These are phyloP conservation scores for Trichoderma erinaceum DNA, from an alignment of 495 filamentous ascomycete species.

Conservation along the genomic window DNA sequence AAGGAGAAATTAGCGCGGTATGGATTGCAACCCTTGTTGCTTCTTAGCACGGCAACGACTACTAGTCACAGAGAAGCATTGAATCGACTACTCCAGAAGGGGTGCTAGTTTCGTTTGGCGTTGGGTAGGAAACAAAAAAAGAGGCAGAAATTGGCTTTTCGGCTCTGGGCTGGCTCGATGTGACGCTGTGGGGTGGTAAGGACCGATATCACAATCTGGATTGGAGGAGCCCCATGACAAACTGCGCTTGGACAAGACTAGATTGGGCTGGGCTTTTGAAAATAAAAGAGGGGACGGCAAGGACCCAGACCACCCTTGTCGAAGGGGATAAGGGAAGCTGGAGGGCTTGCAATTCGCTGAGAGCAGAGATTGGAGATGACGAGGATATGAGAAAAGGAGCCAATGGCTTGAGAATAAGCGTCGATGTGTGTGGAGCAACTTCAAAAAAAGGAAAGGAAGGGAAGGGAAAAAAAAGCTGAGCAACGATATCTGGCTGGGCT, in stretches of 20 bases:
- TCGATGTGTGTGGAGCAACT: not conserved
- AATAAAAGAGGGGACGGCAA: not conserved
- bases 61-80: too few species aligned
- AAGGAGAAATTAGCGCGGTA: not conserved
- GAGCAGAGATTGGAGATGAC: not conserved
- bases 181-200: conserved; percentile 1
- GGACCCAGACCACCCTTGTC: not conserved
- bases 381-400: conserved; percentile 2
- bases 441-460: too few species aligned
- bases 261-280: not conserved
- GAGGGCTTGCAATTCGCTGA: not conserved
- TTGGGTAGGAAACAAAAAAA: not conserved
- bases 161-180: not conserved
- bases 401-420: not conserved
- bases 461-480: not conserved
- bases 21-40: too few species aligned
- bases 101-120: not conserved
- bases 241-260: not conserved
- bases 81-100: not conserved
- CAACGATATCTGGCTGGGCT: conserved; percentile 2
- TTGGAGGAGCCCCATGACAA: not conserved
- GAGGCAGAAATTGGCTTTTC: not conserved
- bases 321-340: not conserved
- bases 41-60: too few species aligned
- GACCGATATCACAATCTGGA: not conserved